A percentile compares a stretch with the other conserved stretches of the same genome.
Conservation (phyloP, 345 rosid genomes). For the Anacardium occidentale region DNA sequence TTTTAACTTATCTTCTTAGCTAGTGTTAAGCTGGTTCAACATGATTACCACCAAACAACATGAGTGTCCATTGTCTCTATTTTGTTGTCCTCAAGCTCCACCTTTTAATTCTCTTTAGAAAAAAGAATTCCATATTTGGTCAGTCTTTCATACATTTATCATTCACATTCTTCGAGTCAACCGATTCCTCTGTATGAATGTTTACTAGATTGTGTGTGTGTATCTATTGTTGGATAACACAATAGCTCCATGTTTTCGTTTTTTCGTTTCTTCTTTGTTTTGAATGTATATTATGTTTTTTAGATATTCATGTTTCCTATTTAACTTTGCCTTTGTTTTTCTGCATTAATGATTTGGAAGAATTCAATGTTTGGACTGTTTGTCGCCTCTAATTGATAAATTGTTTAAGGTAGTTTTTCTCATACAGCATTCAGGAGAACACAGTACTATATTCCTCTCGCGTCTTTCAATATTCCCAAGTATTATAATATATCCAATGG, state of each 20-base stretch:
- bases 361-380: slow-evolving; percentile 27
- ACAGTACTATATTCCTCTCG: too few species aligned
- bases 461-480: too few species aligned
- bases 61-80: slow-evolving; percentile 30
- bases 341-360: slow-evolving; percentile 39
- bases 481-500: too few species aligned
- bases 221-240: slow-evolving; percentile 9
- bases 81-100: slow-evolving; percentile 31
- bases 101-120: slow-evolving; percentile 28
- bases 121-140: slow-evolving; percentile 19
- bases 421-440: too few species aligned
- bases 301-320: neutral
- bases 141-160: slow-evolving; percentile 9
- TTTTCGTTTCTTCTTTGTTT: neutral
- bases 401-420: neutral
- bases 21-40: slow-evolving; percentile 18
- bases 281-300: neutral
- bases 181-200: neutral
- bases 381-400: slow-evolving; percentile 24
- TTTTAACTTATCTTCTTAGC: neutral
- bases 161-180: slow-evolving; percentile 6
- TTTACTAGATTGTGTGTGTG: neutral
- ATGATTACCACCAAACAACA: slow-evolving; percentile 24
- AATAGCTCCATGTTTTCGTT: neutral
- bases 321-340: slow-evolving; percentile 22